These are phyloP conservation scores for Omphalotus olearius DNA, from an alignment of 1,284 basidiomycete genomes.

Conservation along the genomic window DNA sequence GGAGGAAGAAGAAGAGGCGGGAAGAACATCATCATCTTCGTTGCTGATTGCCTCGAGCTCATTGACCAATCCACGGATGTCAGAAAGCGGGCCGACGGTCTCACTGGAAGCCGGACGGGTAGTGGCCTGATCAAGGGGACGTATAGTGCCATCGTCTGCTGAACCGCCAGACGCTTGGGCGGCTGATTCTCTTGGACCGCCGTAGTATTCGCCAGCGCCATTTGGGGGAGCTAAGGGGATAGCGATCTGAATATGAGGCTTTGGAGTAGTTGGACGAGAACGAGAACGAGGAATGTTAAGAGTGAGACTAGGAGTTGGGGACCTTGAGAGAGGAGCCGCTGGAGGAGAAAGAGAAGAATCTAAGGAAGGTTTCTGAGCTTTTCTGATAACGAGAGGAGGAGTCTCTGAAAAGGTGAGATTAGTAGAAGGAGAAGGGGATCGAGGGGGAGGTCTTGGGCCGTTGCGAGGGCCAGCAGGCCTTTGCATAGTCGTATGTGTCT, in stretches of 20 bases:
- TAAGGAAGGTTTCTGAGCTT: constrained; percentile 41
- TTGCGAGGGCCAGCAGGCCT: no score
- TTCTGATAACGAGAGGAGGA: constrained; percentile 5
- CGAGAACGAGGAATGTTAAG: constrained; percentile 28
- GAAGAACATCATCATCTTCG: no score
- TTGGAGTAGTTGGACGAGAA: constrained; percentile 26
- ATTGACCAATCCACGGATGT: no score
- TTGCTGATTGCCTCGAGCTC: no score
- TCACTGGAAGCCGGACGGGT: constrained; percentile 30
- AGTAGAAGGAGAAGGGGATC: constrained; percentile 36
- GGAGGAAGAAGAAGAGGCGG: no score
- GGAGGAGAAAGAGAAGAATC: constrained; percentile 33
- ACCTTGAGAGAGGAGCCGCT: constrained; percentile 22
- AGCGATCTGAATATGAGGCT: constrained; percentile 25
- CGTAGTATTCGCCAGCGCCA: constrained; percentile 11
- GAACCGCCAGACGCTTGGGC: constrained; percentile 9
- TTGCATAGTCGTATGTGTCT: no score
- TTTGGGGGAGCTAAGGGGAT: constrained; percentile 2
- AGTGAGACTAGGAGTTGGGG: constrained; percentile 24
- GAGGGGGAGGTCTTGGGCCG: no score
- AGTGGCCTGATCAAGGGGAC: constrained; percentile 29
- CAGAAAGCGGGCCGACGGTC: no score
- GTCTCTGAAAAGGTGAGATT: constrained; percentile 31
- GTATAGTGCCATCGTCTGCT: constrained; percentile 21
- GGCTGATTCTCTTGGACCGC: constrained; percentile 6